A percentile compares a stretch with the other conserved stretches of the same genome.
phyloP scores from a whole-genome alignment of 208 protist species.

The Trichomonas tenax region DNA sequence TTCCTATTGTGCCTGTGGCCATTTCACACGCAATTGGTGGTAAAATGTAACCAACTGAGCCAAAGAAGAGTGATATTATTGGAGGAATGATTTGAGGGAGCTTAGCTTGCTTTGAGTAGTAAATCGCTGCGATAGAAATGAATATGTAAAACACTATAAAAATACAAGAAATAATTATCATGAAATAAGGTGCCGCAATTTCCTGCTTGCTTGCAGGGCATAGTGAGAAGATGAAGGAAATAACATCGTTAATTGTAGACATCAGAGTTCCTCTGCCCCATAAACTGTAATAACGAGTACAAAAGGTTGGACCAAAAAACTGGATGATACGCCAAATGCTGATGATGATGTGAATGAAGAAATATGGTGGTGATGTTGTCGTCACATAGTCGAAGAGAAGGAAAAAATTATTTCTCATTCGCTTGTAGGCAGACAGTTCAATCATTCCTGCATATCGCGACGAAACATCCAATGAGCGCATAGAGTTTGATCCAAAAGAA shows the following conservation, averaged over 20 bases:
- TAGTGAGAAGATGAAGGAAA: neutral
- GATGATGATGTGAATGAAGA: neutral
- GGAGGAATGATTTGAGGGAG: neutral
- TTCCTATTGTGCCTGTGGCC: neutral
- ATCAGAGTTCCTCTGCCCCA: neutral
- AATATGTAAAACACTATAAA: neutral
- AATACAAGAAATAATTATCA: neutral
- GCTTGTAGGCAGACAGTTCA: neutral
- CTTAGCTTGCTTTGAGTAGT: neutral
- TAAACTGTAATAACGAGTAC: neutral
- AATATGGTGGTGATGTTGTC: neutral
- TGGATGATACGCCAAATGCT: neutral
- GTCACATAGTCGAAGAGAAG: neutral
- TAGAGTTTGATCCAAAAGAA: neutral
- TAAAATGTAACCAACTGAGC: neutral
- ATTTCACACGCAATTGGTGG: neutral
- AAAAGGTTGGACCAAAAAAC: neutral
- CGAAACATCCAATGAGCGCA: neutral
- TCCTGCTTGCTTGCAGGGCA: neutral
- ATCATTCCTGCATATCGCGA: neutral
- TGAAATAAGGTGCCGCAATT: neutral
- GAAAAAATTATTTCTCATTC: neutral
- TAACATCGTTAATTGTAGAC: neutral
- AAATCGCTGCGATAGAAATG: neutral
- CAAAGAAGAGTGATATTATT: neutral